Conservation (phyloP, 306 rosid species). For the Casuarina cunninghamiana region DNA sequence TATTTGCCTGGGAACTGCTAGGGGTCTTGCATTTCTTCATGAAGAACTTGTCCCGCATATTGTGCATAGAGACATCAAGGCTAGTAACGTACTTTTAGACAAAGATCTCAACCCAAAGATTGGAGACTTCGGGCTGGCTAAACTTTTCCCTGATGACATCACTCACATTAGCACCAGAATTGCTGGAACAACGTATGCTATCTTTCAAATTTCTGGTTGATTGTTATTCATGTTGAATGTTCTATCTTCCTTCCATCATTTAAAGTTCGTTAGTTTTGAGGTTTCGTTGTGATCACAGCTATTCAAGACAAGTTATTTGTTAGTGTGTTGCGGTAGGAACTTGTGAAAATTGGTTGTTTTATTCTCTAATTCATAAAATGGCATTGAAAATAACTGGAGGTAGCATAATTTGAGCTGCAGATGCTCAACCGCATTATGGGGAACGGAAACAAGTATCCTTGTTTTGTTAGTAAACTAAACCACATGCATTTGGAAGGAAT, state of each 20-base stretch:
- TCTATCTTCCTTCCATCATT: conserved; percentile 16
- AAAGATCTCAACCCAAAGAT: conserved; percentile 72
- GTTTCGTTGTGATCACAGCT: not conserved
- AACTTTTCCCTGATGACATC: conserved; percentile 86
- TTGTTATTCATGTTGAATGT: conserved; percentile 21
- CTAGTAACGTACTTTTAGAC: conserved; percentile 89
- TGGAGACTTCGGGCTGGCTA: conserved; percentile 97
- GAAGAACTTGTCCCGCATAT: conserved; percentile 84
- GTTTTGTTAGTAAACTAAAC: not conserved
- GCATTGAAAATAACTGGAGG: not conserved
- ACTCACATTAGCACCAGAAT: conserved; percentile 97
- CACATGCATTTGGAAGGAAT: not conserved
- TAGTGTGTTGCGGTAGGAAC: not conserved
- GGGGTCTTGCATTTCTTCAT: conserved; percentile 83
- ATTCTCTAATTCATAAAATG: not conserved
- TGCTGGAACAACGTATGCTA: conserved; percentile 94
- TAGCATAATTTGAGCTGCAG: not conserved
- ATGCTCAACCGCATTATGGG: not conserved
- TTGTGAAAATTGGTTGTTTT: not conserved
- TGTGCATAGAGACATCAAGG: conserved; percentile 97
- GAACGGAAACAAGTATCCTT: not conserved
- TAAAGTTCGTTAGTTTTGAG: not conserved
- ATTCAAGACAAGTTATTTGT: not conserved
- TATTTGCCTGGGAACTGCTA: conserved; percentile 76
- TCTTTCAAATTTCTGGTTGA: conserved; percentile 31